Percentiles rank a stretch among this genome's conserved stretches.
phyloP scores from a whole-genome alignment of 164 flowering plant species.

The Liriodendron chinense region DNA sequence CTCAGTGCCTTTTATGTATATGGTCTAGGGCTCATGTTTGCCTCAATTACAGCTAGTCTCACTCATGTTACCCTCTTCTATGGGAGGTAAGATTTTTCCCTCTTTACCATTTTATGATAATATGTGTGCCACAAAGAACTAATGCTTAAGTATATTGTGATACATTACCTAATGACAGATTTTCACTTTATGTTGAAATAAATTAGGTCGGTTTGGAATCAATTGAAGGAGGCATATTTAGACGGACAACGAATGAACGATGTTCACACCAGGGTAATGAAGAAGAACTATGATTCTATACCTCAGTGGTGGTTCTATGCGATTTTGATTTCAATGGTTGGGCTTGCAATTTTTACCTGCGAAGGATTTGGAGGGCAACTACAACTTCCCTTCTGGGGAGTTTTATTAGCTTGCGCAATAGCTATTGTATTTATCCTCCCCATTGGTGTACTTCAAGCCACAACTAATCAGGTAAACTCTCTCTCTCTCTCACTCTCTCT shows the following conservation, averaged over 20 bases:
- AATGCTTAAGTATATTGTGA: no score
- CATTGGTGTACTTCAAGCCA: no score
- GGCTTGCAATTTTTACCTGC: not conserved
- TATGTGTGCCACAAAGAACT: no score
- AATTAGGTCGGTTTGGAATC: no score
- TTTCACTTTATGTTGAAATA: no score
- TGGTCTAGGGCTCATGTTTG: constrained; percentile 51
- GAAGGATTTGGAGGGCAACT: not conserved
- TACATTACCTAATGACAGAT: no score
- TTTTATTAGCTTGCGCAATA: not conserved
- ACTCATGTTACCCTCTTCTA: constrained; percentile 66
- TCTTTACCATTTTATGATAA: not conserved
- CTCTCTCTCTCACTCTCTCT: no score
- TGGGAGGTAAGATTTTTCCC: constrained; percentile 15
- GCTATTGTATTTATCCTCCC: not conserved
- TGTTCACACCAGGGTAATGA: constrained; percentile 61
- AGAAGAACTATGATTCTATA: constrained; percentile 10
- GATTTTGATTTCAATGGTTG: not conserved
- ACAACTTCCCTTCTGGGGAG: not conserved
- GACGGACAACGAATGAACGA: constrained; percentile 4
- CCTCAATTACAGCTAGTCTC: constrained; percentile 42
- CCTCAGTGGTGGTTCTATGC: not conserved
- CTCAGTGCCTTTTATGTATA: constrained; percentile 43
- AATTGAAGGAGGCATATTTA: no score
- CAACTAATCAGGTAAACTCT: no score